phyloP scores from a whole-genome alignment of 495 filamentous ascomycete genomes.

The Aspergillus leporis region DNA sequence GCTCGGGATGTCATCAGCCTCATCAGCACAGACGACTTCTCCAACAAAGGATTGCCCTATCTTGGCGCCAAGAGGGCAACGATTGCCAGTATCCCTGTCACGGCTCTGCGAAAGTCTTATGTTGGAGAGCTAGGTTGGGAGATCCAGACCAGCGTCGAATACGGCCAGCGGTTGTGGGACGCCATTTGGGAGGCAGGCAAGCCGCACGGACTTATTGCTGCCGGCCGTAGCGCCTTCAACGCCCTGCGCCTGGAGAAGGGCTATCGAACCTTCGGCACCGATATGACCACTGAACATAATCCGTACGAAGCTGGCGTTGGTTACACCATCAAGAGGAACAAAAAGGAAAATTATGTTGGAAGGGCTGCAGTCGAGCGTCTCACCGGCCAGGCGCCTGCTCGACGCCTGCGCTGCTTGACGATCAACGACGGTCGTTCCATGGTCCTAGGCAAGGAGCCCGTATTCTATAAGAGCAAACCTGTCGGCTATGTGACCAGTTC shows the following conservation, averaged over 20 bases:
- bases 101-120: slow-evolving; percentile 43
- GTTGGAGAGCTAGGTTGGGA: slow-evolving; percentile 55
- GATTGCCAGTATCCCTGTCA: slow-evolving; percentile 44
- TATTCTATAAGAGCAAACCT: slow-evolving; percentile 36
- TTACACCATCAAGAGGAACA: slow-evolving; percentile 32
- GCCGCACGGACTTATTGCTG: slow-evolving; percentile 46
- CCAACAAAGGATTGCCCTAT: slow-evolving; percentile 40
- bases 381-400: slow-evolving; percentile 20
- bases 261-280: slow-evolving; percentile 40
- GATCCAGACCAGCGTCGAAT: slow-evolving; percentile 48
- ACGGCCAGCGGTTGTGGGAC: slow-evolving; percentile 49
- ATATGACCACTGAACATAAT: slow-evolving; percentile 51
- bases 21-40: slow-evolving; percentile 39
- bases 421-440: slow-evolving; percentile 47
- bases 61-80: slow-evolving; percentile 35
- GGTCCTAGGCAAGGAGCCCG: slow-evolving; percentile 52
- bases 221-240: slow-evolving; percentile 49
- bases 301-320: slow-evolving; percentile 49
- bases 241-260: slow-evolving; percentile 51
- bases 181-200: slow-evolving; percentile 45
- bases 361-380: slow-evolving; percentile 34
- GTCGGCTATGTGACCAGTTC: slow-evolving; percentile 51
- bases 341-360: slow-evolving; percentile 43
- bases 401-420: slow-evolving; percentile 41
- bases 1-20: slow-evolving; percentile 36